Evolutionary conservation across 768 basidiomycete species (phyloP), one percentile per base, ranked within the genome.

Genomic region (Boletus eberwhitei): DNA sequence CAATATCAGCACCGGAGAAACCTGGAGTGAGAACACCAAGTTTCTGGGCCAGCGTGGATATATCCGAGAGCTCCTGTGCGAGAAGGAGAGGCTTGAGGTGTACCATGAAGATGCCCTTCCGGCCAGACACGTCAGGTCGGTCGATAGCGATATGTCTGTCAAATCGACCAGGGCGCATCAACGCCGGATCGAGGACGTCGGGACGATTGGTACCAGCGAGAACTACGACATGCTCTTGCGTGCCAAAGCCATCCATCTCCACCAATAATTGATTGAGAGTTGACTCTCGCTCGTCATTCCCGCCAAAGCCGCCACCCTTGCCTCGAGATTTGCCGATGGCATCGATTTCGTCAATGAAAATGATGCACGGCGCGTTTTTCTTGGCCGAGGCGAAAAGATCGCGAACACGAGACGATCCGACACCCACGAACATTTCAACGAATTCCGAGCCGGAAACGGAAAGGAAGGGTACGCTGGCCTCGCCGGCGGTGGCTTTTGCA

Each of bases 401-500:
- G 45, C 97, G 87, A 12, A 99, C 97, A 59, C 97, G 85, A 4
- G 93, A 95, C 3, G 97, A 94, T 54, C 97, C 97, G 48, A 98
- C 97, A 73, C 97, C 97, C 62, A 99, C 97, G 68, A 98, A 99
- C 95, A 98, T 98, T 75, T 99, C 97, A 57, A 99, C 94, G 69
- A 99, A 98, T 69, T 99, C 97, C 40, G 96, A 98, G 48, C 97
- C 97, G 44, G 96, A 98, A 39, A 98, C 97, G 22, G 93, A 96
- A 54, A 98, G 82, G 87, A 99, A 99, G 39, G 97, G 96, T 5
- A 98, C 96, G 41, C 85, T 89, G 5, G 97, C 96, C 74, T 99
- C 97, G 48, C 97, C 97, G 3, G 97, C 97, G 5, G 97, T 98
- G 3, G 97, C 97, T 72, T 99, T 99, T 12, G 97, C 97, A 35